Percentiles rank a stretch among this genome's conserved stretches.
Conservation (phyloP, 2,329 filamentous ascomycete genomes). For the Aureobasidium sp. region DNA sequence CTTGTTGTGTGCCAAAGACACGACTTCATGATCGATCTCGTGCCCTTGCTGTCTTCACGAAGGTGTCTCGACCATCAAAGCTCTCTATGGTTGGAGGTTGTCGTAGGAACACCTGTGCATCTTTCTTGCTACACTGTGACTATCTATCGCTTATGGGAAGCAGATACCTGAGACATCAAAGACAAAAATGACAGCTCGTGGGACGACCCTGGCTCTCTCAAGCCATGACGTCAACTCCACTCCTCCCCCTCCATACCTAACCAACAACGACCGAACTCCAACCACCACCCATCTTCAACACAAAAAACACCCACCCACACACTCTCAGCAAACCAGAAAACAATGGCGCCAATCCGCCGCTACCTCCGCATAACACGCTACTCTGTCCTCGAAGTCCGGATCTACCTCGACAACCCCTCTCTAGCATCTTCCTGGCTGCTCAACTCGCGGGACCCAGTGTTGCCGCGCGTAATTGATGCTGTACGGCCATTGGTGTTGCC, state of each 20-base stretch:
- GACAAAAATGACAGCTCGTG: neutral
- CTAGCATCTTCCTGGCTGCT: constrained; percentile 79
- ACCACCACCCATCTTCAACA: neutral
- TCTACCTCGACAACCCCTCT: constrained; percentile 88
- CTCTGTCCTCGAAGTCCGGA: constrained; percentile 92
- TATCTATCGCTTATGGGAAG: too few species aligned
- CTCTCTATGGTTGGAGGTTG: too few species aligned
- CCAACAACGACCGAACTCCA: too few species aligned
- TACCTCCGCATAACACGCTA: constrained; percentile 89
- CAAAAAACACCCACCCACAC: neutral
- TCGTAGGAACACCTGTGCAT: neutral
- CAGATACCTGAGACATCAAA: neutral
- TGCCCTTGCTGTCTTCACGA: too few species aligned
- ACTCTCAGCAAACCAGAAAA: too few species aligned
- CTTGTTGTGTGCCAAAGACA: too few species aligned
- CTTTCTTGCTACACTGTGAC: neutral
- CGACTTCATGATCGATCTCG: too few species aligned
- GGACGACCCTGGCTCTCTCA: neutral
- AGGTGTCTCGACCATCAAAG: too few species aligned
- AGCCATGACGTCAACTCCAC: neutral
- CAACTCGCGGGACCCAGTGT: constrained; percentile 64
- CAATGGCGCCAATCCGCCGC: constrained; percentile 79
- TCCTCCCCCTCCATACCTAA: too few species aligned
- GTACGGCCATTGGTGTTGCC: constrained; percentile 82
- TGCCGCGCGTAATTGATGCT: constrained; percentile 76